Percentiles rank a stretch among this genome's conserved stretches.
These are phyloP conservation scores for Fusarium luffae DNA, from an alignment of 2,329 filamentous ascomycete genomes.

Conservation along the genomic window DNA sequence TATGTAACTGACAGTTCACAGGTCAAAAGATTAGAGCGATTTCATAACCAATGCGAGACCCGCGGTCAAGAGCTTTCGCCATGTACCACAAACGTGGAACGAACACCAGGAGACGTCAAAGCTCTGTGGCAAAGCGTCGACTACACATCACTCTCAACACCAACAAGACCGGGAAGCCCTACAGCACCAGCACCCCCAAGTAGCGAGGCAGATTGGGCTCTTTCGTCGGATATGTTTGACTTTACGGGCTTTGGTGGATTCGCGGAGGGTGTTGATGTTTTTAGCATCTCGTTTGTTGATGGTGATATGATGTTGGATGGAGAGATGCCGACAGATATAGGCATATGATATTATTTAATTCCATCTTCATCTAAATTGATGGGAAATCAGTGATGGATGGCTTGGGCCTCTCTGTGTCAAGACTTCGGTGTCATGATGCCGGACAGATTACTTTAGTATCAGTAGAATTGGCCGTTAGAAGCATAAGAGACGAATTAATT, in stretches of 20 bases:
- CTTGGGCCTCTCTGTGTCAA: too few relatives aligned
- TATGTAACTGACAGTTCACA: too few relatives aligned
- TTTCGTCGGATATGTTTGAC: conserved; percentile 16
- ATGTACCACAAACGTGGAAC: conserved; percentile 1
- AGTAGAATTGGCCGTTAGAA: too few relatives aligned
- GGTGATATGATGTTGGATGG: conserved; percentile 11
- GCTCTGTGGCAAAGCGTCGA: conserved; percentile 23
- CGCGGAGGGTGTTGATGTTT: conserved; percentile 18
- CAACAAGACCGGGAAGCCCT: conserved; percentile 14
- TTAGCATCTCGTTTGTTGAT: conserved; percentile 21
- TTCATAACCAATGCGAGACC: conserved; percentile 9
- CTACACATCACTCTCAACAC: conserved; percentile 14
- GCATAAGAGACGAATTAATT: too few relatives aligned
- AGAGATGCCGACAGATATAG: background rate
- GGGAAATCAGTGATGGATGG: too few relatives aligned
- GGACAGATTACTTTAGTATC: too few relatives aligned
- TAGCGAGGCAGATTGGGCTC: background rate
- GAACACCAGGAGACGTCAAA: conserved; percentile 7
- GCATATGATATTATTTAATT: background rate
- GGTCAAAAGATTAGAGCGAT: conserved; percentile 13
- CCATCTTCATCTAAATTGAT: too few relatives aligned
- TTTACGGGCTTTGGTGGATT: conserved; percentile 16
- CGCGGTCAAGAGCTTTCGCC: conserved; percentile 13
- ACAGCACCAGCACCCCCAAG: background rate
- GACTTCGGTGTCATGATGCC: too few relatives aligned